Percentiles rank a stretch among this genome's conserved stretches.
phyloP scores from a whole-genome alignment of 169 alveolate genomes.

The Plasmodium gonderi region DNA sequence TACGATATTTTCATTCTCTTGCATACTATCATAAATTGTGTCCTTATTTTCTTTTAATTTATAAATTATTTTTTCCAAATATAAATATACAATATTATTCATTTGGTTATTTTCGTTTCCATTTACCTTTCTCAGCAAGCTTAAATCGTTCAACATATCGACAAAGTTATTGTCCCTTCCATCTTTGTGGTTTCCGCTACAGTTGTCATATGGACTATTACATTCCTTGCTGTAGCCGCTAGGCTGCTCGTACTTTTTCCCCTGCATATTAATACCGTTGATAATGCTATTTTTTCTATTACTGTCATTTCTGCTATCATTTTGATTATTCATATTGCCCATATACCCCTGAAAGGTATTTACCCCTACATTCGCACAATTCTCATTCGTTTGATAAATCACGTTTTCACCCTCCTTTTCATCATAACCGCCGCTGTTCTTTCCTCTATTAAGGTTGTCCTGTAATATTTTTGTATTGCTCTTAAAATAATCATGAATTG shows the following conservation, averaged over 20 bases:
- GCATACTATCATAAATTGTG: background rate
- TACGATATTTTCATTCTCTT: background rate
- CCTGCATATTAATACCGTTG: background rate
- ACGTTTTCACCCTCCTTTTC: background rate
- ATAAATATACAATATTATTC: background rate
- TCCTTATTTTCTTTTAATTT: constrained; percentile 3
- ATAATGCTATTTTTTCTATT: background rate
- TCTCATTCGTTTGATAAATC: background rate
- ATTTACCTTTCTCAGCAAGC: background rate
- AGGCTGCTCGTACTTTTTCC: background rate
- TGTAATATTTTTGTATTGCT: background rate
- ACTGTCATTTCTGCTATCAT: background rate
- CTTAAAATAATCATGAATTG: constrained; percentile 39
- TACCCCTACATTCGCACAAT: background rate
- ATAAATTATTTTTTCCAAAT: constrained; percentile 24
- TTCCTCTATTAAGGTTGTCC: background rate
- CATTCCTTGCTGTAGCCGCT: background rate
- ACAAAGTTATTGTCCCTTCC: background rate
- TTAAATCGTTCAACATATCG: background rate
- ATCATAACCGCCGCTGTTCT: background rate
- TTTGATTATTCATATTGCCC: background rate
- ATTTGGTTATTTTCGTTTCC: background rate
- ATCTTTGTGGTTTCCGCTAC: background rate
- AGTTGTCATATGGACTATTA: background rate
- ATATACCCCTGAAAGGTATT: background rate